Conservation (phyloP, 1,139 yeast genomes). For the Scheffersomyces insectosa region DNA sequence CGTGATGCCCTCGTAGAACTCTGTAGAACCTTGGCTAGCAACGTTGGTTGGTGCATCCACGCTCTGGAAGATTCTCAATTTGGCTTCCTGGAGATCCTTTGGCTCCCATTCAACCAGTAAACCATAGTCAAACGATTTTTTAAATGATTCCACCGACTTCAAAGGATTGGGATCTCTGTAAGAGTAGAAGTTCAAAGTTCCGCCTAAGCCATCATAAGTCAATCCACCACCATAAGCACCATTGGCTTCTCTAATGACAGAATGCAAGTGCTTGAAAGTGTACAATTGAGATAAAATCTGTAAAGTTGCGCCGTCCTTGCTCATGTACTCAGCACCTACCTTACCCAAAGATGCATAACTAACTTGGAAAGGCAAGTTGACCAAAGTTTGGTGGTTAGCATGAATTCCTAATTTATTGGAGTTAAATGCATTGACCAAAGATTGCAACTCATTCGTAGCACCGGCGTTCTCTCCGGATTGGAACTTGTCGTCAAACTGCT, state of each 20-base stretch:
- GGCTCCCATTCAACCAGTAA: constrained; percentile 50
- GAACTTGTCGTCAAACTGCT: constrained; percentile 30
- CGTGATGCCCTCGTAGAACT: constrained; percentile 68
- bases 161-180: constrained; percentile 91
- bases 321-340: constrained; percentile 65
- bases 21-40: constrained; percentile 69
- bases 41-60: constrained; percentile 89
- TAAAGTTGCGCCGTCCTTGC: constrained; percentile 79
- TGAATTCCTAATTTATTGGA: constrained; percentile 9
- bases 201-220: constrained; percentile 77
- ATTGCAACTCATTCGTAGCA: constrained; percentile 2
- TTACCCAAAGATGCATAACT: constrained; percentile 76
- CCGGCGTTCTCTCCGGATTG: background rate
- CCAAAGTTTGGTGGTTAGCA: constrained; percentile 36
- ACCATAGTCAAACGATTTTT: constrained; percentile 58
- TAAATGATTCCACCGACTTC: constrained; percentile 64
- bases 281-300: constrained; percentile 80
- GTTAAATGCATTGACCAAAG: constrained; percentile 10
- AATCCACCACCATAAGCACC: constrained; percentile 99
- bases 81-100: constrained; percentile 82
- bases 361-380: constrained; percentile 85
- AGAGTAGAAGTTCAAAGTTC: constrained; percentile 78
- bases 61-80: constrained; percentile 84
- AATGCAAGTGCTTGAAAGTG: constrained; percentile 81
- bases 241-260: constrained; percentile 90